Evolutionary conservation across 2,329 filamentous ascomycete species (phyloP).

Genomic region (Colletotrichum sp.): DNA sequence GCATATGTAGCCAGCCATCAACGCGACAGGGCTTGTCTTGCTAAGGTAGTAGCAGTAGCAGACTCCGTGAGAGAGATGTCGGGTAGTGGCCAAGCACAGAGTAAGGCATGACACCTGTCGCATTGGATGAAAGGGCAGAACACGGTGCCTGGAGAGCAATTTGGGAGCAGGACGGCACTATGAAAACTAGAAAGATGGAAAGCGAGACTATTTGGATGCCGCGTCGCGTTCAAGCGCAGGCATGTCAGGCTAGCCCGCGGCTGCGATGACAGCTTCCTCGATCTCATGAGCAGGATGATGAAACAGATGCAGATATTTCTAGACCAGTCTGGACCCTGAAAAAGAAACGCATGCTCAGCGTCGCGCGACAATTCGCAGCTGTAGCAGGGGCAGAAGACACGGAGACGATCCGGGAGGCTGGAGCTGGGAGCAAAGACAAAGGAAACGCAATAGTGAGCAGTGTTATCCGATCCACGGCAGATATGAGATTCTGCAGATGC

Average conservation of each 20-base stretch:
- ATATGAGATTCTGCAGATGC: neutral
- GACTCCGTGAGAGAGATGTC: neutral
- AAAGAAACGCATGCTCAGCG: neutral
- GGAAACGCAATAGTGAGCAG: neutral
- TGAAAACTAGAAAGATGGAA: neutral
- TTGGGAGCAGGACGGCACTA: neutral
- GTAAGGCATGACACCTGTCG: neutral
- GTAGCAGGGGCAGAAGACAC: neutral
- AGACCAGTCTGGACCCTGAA: neutral
- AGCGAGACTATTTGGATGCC: neutral
- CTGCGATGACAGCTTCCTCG: neutral
- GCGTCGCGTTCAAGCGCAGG: neutral
- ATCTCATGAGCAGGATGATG: neutral
- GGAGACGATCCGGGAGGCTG: neutral
- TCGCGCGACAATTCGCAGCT: neutral
- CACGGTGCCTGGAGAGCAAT: neutral
- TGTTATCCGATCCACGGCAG: neutral
- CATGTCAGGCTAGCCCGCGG: neutral
- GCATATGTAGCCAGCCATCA: neutral
- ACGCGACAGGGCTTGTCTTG: neutral
- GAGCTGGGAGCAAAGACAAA: neutral
- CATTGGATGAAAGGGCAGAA: neutral
- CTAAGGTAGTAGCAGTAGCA: neutral
- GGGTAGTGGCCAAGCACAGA: neutral
- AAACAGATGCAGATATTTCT: neutral